phyloP scores from a whole-genome alignment of 2,329 filamentous ascomycete genomes.

The Beauveria pseudobassiana region DNA sequence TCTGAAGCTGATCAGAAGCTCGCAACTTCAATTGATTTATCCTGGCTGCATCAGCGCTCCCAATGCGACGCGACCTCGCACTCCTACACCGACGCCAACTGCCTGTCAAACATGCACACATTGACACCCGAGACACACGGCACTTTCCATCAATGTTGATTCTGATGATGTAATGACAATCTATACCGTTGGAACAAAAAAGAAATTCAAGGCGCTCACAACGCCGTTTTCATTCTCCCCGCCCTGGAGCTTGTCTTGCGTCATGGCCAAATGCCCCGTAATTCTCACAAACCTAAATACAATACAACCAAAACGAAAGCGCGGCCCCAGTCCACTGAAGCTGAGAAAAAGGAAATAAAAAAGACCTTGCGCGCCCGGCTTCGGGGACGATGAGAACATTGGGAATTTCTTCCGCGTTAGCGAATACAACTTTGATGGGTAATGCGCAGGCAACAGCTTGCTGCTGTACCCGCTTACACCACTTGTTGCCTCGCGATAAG shows the following conservation, averaged over 20 bases:
- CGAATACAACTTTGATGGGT: no score
- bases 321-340: background rate
- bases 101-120: no score
- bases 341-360: background rate
- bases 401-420: no score
- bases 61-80: no score
- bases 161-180: background rate
- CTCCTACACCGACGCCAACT: no score
- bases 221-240: background rate
- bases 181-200: background rate
- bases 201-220: background rate
- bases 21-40: no score
- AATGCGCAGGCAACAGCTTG: no score
- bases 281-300: background rate
- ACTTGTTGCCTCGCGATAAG: background rate
- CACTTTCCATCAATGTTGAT: background rate
- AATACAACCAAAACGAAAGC: background rate
- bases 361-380: no score
- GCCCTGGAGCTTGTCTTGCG: background rate
- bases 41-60: no score
- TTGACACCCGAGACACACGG: background rate
- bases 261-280: constrained; percentile 2
- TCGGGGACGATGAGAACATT: no score
- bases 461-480: background rate
- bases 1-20: background rate